phyloP scores from a whole-genome alignment of 805 yeast species.

The Peterozyma toletana region DNA sequence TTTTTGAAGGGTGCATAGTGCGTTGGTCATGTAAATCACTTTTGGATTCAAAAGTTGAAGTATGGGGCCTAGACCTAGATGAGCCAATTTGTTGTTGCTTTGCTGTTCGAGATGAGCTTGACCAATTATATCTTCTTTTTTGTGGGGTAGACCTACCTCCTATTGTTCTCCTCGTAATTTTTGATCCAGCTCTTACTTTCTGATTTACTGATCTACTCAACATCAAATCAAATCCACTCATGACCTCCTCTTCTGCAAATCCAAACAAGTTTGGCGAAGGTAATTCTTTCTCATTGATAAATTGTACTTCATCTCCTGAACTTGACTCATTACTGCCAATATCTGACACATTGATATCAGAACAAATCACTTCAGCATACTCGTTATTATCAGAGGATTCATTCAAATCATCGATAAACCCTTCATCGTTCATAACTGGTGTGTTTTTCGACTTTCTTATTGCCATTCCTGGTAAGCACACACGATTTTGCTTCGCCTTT shows the following conservation, averaged over 20 bases:
- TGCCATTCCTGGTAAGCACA: constrained; percentile 12
- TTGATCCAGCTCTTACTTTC: not conserved
- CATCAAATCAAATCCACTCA: constrained; percentile 21
- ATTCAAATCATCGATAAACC: constrained; percentile 4
- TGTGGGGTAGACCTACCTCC: not conserved
- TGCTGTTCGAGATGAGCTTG: constrained; percentile 3
- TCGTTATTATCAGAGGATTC: not conserved
- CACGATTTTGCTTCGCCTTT: not conserved
- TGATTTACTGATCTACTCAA: constrained; percentile 6
- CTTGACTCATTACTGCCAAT: not conserved
- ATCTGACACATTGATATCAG: constrained; percentile 4
- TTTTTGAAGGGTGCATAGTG: not conserved
- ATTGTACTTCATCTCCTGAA: constrained; percentile 4
- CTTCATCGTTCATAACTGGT: constrained; percentile 1
- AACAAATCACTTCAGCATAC: constrained; percentile 1
- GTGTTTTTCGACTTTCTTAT: constrained; percentile 8
- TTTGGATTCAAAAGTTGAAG: not conserved
- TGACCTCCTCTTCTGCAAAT: constrained; percentile 18
- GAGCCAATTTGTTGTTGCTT: no score
- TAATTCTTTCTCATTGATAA: constrained; percentile 4
- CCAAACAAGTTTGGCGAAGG: constrained; percentile 8
- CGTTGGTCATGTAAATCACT: no score
- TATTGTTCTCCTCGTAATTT: not conserved
- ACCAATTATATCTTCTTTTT: not conserved
- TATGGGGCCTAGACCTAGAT: not conserved